A percentile compares a stretch with the other conserved stretches of the same genome.
Conservation (phyloP, 73 alveolate species). For the Symbiodinium natans region DNA sequence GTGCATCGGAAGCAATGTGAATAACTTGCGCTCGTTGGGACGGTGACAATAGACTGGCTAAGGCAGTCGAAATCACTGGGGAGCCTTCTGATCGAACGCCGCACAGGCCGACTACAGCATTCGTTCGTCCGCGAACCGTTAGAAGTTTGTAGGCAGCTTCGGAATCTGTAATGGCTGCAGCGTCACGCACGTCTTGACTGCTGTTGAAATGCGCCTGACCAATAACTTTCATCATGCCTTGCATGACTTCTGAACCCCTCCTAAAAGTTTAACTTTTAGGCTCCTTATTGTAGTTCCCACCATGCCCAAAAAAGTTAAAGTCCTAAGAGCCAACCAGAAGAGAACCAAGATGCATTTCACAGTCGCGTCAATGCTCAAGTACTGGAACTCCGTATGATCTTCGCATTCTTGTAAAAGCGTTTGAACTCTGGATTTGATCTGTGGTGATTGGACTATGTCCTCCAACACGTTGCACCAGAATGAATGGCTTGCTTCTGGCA, state of each 20-base stretch:
- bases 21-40: not conserved
- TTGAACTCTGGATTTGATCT: not conserved
- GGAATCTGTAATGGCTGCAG: too few species aligned
- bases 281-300: too few species aligned
- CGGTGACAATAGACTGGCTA: not conserved
- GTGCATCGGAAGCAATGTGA: not conserved
- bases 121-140: not conserved
- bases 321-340: too few species aligned
- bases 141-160: not conserved
- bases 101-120: not conserved
- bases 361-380: not conserved
- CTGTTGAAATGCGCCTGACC: not conserved
- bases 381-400: not conserved
- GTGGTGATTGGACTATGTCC: not conserved
- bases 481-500: not conserved
- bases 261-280: too few species aligned
- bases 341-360: not conserved
- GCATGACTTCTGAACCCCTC: too few species aligned
- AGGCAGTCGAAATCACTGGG: not conserved
- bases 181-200: too few species aligned
- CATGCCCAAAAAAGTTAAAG: too few species aligned
- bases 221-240: not conserved
- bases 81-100: not conserved
- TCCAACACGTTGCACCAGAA: not conserved
- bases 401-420: not conserved